Base-by-base conservation (phyloP, 2,329 filamentous ascomycete genomes). In the Colletotrichum somersetense region DNA sequence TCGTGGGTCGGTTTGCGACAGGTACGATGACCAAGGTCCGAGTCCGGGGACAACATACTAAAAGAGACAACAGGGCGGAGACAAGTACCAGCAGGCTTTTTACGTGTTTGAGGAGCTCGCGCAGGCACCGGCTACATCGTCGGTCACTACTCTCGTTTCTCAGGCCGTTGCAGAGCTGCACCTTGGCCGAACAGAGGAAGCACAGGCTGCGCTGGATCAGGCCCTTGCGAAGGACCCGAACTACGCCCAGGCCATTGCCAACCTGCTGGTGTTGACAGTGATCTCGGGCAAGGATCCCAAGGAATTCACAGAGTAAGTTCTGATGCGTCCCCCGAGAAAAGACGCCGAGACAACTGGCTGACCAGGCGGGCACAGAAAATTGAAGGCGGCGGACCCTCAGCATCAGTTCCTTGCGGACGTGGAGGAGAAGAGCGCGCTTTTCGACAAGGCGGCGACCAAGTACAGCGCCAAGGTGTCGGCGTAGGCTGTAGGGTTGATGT, bases 31-130 rank as follows among this genome's bases (percentile, higher is more conserved):
- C 46, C 11, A 33, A 42, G 33, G 7, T 26, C 7, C 44, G 16
- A 23, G n/a, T 14, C 40, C 57, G 38, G 33, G 48, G 35, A 52
- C 66, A 46, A 30, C 40, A 30, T 73, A 75, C 78, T 82, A 75
- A 85, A 85, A 71, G 50, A 23, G 42, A 44, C 8, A 66, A 35
- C 73, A 97, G 92, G 96, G 96, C 79, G 95, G 95, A 76, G 95
- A 97, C 77, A 96, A 94, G 81, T 98, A 98, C 83, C 96, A 98
- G 79, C 93, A 96, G 79, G 92, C 96, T 23, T 98, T 97, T 83
- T 98, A 99, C 86, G 96, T 98, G 73, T 98, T 94, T 79, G 96
- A 98, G 83, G 96, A 99, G 83, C 89, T 98, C 61, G 96, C 96
- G 5, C 94, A 97, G 79, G 92, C 93, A 38, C 92, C 95, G 2